phyloP scores from a whole-genome alignment of 768 basidiomycete species.

The Scleroderma citrinum region DNA sequence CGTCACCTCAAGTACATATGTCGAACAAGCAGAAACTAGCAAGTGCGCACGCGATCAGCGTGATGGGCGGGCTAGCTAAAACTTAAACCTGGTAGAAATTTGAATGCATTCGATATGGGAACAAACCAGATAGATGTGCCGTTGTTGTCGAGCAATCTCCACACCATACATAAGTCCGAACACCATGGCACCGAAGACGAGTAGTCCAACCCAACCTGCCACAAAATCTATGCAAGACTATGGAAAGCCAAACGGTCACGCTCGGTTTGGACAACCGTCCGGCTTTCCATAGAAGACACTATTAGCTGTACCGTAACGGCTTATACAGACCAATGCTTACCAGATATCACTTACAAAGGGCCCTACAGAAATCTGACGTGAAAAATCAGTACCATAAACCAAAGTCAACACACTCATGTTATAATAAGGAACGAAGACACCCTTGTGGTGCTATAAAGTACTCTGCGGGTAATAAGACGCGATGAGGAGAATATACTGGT shows the following conservation, averaged over 20 bases:
- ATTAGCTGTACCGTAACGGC: background rate
- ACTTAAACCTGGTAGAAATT: too few species aligned
- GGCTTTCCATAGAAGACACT: too few species aligned
- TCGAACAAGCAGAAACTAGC: too few species aligned
- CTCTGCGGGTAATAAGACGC: background rate
- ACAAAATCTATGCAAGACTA: background rate
- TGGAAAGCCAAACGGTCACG: too few species aligned
- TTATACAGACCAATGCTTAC: background rate
- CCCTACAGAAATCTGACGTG: background rate
- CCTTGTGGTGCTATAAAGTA: background rate
- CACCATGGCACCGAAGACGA: constrained; percentile 14
- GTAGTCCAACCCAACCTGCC: constrained; percentile 1
- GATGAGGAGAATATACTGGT: background rate
- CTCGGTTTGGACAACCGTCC: too few species aligned
- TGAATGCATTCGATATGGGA: too few species aligned
- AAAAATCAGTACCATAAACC: background rate
- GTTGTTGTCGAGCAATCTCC: constrained; percentile 1
- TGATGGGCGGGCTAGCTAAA: too few species aligned
- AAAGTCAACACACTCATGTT: background rate
- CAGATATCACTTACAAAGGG: constrained; percentile 6
- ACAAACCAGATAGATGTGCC: too few species aligned
- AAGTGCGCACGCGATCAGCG: too few species aligned
- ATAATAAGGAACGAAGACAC: background rate
- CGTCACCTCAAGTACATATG: too few species aligned
- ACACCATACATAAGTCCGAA: constrained; percentile 11